Base-by-base conservation (phyloP, 768 basidiomycete genomes). In the Mycena galopus region DNA sequence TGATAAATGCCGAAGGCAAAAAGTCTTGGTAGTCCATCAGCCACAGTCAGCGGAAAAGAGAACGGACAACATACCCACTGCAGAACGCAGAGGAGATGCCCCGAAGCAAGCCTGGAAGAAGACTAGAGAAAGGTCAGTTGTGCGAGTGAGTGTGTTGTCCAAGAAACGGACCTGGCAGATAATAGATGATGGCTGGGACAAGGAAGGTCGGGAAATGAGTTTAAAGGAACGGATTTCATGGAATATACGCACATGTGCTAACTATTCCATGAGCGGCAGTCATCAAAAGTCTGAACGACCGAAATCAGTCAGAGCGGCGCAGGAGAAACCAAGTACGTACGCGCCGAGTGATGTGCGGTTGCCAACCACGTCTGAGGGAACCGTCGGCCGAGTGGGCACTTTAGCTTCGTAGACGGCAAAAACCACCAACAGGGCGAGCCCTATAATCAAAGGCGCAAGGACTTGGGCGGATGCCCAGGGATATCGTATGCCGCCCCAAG, bases 61-160 rank as follows among this genome's bases (percentile, higher is more conserved):
- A 55, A 30, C 14, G 12, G 2, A 11, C 30, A 21, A 37, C 57
- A 37, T 59, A 59, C 57, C 57, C 16, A 86, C 78, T 2, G 85
- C 85, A 6, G 82, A 81, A 0, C 77, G 79, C 44, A 85, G 74
- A 0, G 88, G 84, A 0, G 83, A 79, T 11, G 79, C 80, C 21
- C 76, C 80, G 69, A 82, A 82, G 62, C 80, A 82, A 0, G 86
- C 86, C 74, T 88, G 88, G 77, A 84, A 88, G 72, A 84, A 88
- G 9, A 86, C 83, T 62, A 23, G 14, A n/a, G 17, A 55, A 39
- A 21, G 14, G 2, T 30, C 42, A 11, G 61, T 53, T n/a, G 19
- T 16, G 56, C 16, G 56, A 33, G 50, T 17, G 57, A 14, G 35
- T 33, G 17, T 11, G 32, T 10, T 11, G 56, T n/a, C 30, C 32